These are phyloP conservation scores for Lactarius trivialis DNA, from an alignment of 768 basidiomycete genomes.

Conservation along the genomic window DNA sequence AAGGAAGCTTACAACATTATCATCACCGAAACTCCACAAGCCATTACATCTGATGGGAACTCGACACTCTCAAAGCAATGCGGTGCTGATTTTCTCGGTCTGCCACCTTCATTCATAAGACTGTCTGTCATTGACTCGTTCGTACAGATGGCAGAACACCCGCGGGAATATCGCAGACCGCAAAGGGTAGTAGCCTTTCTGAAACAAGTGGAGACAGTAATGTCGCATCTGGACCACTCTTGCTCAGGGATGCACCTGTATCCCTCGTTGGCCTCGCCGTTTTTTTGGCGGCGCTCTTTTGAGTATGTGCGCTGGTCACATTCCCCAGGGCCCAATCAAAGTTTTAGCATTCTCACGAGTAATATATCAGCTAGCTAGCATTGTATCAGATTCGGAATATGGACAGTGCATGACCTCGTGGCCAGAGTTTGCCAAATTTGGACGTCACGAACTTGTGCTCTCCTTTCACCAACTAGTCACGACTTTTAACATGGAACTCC, in stretches of 20 bases:
- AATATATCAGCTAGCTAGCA: neutral
- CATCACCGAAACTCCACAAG: conserved; percentile 23
- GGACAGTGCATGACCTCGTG: neutral
- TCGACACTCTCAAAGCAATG: conserved; percentile 25
- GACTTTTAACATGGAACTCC: conserved; percentile 16
- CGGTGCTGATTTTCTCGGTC: conserved; percentile 30
- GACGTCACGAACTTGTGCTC: neutral
- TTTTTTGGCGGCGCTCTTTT: neutral
- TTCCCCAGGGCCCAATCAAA: neutral
- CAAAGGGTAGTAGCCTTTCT: conserved; percentile 3
- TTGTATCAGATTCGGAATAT: neutral
- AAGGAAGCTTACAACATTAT: conserved; percentile 30
- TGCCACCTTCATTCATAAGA: conserved; percentile 10
- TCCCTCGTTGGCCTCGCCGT: neutral
- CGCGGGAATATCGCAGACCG: conserved; percentile 26
- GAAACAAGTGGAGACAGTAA: neutral
- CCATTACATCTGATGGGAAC: conserved; percentile 21
- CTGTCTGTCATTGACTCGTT: neutral
- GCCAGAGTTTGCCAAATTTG: conserved; percentile 7
- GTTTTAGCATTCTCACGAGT: neutral
- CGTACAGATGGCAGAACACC: conserved; percentile 28
- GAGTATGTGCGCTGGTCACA: neutral
- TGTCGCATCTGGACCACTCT: neutral
- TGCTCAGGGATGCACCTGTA: neutral
- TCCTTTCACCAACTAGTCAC: neutral